Conservation (phyloP, 768 basidiomycete genomes). For the Pleurotus djamor region DNA sequence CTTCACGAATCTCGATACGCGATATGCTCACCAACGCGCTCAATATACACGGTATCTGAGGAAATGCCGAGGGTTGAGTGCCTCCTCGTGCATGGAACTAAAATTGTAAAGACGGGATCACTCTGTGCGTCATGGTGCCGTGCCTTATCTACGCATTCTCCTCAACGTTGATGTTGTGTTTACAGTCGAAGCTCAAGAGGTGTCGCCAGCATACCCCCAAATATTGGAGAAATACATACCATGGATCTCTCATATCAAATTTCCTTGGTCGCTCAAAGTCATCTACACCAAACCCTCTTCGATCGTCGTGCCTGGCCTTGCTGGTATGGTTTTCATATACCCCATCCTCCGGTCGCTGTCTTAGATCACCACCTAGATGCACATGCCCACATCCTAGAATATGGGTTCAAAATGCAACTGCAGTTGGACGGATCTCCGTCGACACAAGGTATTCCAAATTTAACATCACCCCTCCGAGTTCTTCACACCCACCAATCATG, state of each 20-base stretch:
- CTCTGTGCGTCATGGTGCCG: conserved; percentile 34
- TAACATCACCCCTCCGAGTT: too few relatives aligned
- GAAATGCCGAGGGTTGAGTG: conserved; percentile 53
- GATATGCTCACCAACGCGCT: conserved; percentile 49
- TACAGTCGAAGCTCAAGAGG: background rate
- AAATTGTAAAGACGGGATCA: conserved; percentile 46
- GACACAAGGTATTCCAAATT: conserved; percentile 43
- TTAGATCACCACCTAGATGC: conserved; percentile 48
- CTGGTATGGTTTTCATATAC: conserved; percentile 42
- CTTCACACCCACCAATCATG: background rate
- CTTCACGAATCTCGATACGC: conserved; percentile 34
- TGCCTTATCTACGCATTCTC: background rate
- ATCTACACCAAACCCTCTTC: conserved; percentile 22
- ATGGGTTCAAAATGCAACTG: conserved; percentile 70
- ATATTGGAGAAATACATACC: background rate
- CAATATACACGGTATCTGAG: conserved; percentile 72
- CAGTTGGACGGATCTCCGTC: conserved; percentile 59
- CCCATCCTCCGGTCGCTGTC: background rate
- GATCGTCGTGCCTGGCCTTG: conserved; percentile 69
- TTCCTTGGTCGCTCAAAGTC: conserved; percentile 7
- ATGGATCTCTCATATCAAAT: conserved; percentile 1
- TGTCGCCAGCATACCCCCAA: background rate
- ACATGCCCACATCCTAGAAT: conserved; percentile 75
- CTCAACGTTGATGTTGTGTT: too few relatives aligned
- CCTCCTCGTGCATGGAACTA: conserved; percentile 48